These are phyloP conservation scores for Fusarium zealandicum DNA, from an alignment of 2,329 filamentous ascomycete species.

Conservation along the genomic window DNA sequence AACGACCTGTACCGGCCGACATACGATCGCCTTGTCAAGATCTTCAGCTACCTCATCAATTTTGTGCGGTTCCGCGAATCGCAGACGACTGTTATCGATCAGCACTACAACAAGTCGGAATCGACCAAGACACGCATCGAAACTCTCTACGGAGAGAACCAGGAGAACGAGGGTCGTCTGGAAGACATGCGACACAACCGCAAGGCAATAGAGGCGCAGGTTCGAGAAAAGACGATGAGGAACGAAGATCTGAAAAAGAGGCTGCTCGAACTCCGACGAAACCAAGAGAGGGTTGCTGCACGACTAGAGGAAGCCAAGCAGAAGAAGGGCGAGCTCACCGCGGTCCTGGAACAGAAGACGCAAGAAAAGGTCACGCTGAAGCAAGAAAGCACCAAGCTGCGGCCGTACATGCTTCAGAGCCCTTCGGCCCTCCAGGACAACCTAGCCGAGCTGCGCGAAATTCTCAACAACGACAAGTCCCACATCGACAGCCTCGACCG, in stretches of 20 bases:
- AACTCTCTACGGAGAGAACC: slow-evolving; percentile 82
- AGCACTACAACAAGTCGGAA: slow-evolving; percentile 92
- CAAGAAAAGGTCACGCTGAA: slow-evolving; percentile 73
- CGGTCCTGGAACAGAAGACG: slow-evolving; percentile 74
- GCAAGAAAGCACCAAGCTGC: slow-evolving; percentile 87
- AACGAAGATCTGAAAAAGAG: slow-evolving; percentile 88
- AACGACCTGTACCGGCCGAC: slow-evolving; percentile 90
- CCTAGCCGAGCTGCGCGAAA: slow-evolving; percentile 81
- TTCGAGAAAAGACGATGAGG: slow-evolving; percentile 82
- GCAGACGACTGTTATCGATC: slow-evolving; percentile 87
- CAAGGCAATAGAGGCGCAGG: slow-evolving; percentile 79
- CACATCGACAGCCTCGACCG: slow-evolving; percentile 90
- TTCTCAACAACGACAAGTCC: slow-evolving; percentile 77
- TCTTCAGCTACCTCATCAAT: slow-evolving; percentile 98
- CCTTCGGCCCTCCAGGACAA: slow-evolving; percentile 83
- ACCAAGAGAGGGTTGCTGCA: slow-evolving; percentile 83
- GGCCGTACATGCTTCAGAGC: slow-evolving; percentile 91
- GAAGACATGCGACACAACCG: slow-evolving; percentile 83
- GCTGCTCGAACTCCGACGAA: slow-evolving; percentile 79
- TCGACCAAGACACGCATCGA: slow-evolving; percentile 88
- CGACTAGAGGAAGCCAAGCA: slow-evolving; percentile 83
- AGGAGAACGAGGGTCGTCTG: slow-evolving; percentile 81
- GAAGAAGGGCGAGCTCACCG: slow-evolving; percentile 79
- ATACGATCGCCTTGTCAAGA: slow-evolving; percentile 87
- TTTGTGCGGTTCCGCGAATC: slow-evolving; percentile 97